Evolutionary conservation across 441 rosid genomes (phyloP).

Genomic region (Gossypium gossypioides): DNA sequence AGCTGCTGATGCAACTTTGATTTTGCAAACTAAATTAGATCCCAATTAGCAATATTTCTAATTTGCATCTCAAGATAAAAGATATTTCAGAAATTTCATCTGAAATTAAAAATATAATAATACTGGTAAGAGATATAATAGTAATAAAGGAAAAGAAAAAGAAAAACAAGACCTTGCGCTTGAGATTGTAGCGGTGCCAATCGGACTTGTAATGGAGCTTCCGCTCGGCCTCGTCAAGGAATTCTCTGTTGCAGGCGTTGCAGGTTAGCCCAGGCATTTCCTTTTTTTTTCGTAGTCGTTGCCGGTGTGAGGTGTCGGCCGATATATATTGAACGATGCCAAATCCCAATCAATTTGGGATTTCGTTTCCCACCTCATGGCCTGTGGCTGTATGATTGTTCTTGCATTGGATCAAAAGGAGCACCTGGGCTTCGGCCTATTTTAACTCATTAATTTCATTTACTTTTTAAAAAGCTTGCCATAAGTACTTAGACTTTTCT

Average conservation of each 20-base stretch:
- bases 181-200: constrained; percentile 95
- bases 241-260: constrained; percentile 80
- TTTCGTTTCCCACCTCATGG: too few relatives aligned
- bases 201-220: constrained; percentile 84
- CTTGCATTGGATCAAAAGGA: too few relatives aligned
- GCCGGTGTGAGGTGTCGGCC: too few relatives aligned
- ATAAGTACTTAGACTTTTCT: too few relatives aligned
- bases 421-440: too few relatives aligned
- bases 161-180: constrained; percentile 58
- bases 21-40: background rate
- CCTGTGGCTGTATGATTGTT: too few relatives aligned
- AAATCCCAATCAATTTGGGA: too few relatives aligned
- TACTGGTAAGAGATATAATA: background rate
- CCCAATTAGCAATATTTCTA: background rate
- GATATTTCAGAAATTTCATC: background rate
- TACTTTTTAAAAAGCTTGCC: too few relatives aligned
- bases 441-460: too few relatives aligned
- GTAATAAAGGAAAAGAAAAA: background rate
- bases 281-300: background rate
- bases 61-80: background rate
- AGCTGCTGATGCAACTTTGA: background rate
- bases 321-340: too few relatives aligned
- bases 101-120: background rate
- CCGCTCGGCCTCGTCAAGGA: constrained; percentile 58
- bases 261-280: constrained; percentile 21